These are phyloP conservation scores for Elongisporangium prolatum DNA, from an alignment of 352 stramenopile species.

Conservation along the genomic window DNA sequence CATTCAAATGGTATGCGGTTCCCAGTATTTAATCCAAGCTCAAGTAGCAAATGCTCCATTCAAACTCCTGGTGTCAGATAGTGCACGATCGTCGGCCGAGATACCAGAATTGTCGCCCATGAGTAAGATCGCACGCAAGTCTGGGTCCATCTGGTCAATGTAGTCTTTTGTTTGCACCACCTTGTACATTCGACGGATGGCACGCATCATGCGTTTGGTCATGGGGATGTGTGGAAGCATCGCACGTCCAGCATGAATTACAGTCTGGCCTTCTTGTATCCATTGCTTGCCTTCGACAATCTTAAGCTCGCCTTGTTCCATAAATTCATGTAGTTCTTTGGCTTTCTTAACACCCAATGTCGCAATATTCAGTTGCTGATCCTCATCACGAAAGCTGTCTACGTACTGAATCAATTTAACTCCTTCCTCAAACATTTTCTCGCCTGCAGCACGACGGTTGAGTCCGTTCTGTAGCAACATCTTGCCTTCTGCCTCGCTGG, in stretches of 20 bases:
- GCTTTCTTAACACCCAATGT: constrained; percentile 57
- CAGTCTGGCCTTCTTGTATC: constrained; percentile 32
- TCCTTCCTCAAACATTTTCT: constrained; percentile 46
- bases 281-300: constrained; percentile 23
- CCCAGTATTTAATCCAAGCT: no score
- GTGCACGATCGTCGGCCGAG: neutral
- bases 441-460: constrained; percentile 42
- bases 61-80: neutral
- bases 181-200: constrained; percentile 51
- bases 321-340: constrained; percentile 42
- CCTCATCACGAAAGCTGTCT: constrained; percentile 38
- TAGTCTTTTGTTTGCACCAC: constrained; percentile 67
- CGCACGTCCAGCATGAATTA: constrained; percentile 32
- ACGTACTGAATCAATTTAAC: constrained; percentile 28
- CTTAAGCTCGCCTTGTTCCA: constrained; percentile 37
- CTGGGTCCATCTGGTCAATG: constrained; percentile 58
- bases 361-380: constrained; percentile 44
- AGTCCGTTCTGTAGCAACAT: constrained; percentile 55
- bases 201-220: constrained; percentile 49
- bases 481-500: constrained; percentile 62
- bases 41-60: neutral
- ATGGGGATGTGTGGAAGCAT: constrained; percentile 54
- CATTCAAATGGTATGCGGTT: no score
- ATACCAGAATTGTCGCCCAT: constrained; percentile 3
- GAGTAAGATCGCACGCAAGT: constrained; percentile 34